Evolutionary conservation across 345 rosid species (phyloP).

Genomic region (Eucalyptus melliodora): DNA sequence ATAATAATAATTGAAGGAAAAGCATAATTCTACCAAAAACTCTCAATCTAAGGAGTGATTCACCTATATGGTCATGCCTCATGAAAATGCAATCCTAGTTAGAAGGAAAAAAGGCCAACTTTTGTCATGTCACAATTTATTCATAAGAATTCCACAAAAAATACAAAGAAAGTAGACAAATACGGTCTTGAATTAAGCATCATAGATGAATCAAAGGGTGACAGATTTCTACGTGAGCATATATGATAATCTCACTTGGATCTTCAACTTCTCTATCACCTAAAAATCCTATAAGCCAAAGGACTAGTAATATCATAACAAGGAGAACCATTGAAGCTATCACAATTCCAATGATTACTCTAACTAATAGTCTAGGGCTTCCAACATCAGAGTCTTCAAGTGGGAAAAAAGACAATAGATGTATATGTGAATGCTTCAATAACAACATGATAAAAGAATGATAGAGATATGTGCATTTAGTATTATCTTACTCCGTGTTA

Average conservation of each 20-base stretch:
- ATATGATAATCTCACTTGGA: constrained; percentile 22
- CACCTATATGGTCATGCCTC: background rate
- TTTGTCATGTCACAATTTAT: background rate
- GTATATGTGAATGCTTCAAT: background rate
- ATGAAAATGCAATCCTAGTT: background rate
- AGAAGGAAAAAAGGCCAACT: background rate
- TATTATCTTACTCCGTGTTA: constrained; percentile 61
- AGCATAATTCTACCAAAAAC: background rate
- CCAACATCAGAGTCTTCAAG: constrained; percentile 57
- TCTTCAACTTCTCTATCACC: constrained; percentile 27
- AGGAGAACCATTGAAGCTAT: constrained; percentile 27
- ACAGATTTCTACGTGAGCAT: background rate
- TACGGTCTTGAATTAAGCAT: background rate
- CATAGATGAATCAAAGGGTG: background rate
- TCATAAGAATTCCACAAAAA: background rate
- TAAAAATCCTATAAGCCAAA: constrained; percentile 37
- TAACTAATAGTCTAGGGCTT: constrained; percentile 35
- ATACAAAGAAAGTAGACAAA: background rate
- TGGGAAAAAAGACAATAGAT: background rate
- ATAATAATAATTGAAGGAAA: background rate
- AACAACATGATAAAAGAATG: background rate
- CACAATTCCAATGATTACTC: constrained; percentile 62
- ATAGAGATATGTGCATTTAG: background rate
- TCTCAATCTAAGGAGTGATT: background rate
- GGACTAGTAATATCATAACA: constrained; percentile 21